Evolutionary conservation across 192 early-diverging fungal species (phyloP).

Genomic region (Oehlia diaphana): DNA sequence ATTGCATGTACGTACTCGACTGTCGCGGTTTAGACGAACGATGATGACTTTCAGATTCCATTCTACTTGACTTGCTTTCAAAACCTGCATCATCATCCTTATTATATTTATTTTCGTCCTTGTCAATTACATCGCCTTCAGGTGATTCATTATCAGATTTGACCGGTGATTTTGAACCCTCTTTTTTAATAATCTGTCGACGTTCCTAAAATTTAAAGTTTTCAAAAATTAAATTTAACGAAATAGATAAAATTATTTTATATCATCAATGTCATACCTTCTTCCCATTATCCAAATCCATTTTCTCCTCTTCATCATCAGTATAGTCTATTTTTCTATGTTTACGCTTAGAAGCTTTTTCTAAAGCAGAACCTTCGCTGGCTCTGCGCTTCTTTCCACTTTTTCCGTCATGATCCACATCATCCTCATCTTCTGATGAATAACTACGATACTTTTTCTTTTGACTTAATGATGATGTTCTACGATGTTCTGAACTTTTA

Average conservation of each 20-base stretch:
- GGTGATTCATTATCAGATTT: constrained; percentile 11
- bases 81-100: background rate
- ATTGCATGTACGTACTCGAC: background rate
- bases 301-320: constrained; percentile 16
- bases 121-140: background rate
- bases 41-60: constrained; percentile 11
- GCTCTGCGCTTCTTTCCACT: constrained; percentile 6
- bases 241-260: background rate
- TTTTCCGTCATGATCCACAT: background rate
- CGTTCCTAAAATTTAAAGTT: background rate
- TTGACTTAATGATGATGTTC: background rate
- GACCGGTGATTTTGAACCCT: constrained; percentile 5
- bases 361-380: background rate
- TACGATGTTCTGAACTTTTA: background rate
- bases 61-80: background rate
- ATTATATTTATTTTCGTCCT: background rate
- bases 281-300: constrained; percentile 18
- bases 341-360: constrained; percentile 15
- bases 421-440: constrained; percentile 12
- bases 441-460: constrained; percentile 2
- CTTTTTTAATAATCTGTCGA: background rate
- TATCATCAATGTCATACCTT: background rate
- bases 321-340: constrained; percentile 23
- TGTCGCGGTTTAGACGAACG: background rate
- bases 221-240: background rate